Evolutionary conservation across 2,329 filamentous ascomycete species (phyloP).

Genomic region (Monilinia vaccinii-corymbosi): DNA sequence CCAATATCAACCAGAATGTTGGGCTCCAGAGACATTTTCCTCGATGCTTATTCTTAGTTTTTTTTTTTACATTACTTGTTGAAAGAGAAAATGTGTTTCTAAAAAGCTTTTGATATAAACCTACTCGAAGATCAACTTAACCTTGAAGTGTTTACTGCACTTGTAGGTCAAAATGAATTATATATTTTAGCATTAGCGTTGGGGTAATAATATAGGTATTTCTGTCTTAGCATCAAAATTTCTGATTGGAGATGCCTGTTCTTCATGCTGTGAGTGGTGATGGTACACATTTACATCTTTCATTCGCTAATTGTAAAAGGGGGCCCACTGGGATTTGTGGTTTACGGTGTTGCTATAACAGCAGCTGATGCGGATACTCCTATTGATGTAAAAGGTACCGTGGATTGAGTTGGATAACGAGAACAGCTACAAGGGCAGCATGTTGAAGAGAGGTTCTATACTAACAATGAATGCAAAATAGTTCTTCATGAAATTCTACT

Average conservation of each 20-base stretch:
- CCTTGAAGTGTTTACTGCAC: too few relatives aligned
- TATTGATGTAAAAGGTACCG: slow-evolving; percentile 29
- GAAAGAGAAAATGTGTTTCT: too few relatives aligned
- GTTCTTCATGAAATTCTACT: not conserved
- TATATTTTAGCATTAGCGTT: too few relatives aligned
- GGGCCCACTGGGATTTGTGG: slow-evolving; percentile 1
- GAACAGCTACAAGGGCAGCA: not conserved
- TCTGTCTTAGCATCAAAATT: slow-evolving; percentile 30
- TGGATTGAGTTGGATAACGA: slow-evolving; percentile 33
- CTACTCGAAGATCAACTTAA: too few relatives aligned
- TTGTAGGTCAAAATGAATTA: too few relatives aligned
- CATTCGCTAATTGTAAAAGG: not conserved
- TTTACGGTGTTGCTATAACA: slow-evolving; percentile 1
- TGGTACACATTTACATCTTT: not conserved
- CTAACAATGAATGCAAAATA: not conserved
- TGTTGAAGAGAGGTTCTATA: not conserved
- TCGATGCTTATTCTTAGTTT: slow-evolving; percentile 7
- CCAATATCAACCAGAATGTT: not conserved
- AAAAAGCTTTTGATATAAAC: too few relatives aligned
- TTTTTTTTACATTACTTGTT: too few relatives aligned
- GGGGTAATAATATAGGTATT: too few relatives aligned
- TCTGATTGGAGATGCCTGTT: slow-evolving; percentile 36
- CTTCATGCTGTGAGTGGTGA: slow-evolving; percentile 26
- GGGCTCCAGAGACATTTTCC: not conserved
- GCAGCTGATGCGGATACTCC: slow-evolving; percentile 1